Evolutionary conservation across 73 alveolate species (phyloP), one percentile per base, ranked within the genome.

Genomic region (Breviolum minutum): DNA sequence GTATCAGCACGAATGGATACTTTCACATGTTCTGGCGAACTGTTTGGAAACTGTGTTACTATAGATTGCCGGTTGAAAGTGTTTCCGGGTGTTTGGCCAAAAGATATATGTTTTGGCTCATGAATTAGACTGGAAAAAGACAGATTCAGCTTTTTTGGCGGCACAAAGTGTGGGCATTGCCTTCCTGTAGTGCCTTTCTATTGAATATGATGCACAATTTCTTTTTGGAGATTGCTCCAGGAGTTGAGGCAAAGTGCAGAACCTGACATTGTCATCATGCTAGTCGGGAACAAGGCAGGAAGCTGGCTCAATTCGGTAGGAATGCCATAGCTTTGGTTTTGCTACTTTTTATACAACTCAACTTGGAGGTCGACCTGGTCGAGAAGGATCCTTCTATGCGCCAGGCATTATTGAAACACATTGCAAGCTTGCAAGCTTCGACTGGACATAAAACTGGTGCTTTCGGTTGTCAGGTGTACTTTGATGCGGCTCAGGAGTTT

Each of bases 171-270:
- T 40, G n/a, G n/a, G n/a, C n/a, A n/a, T n/a, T n/a, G 54, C 54
- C 54, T 40, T 40, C 54, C 54, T 40, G 5, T 40, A 40, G 54
- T 0, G 54, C 54, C 3, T 40, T 3, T 40, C 54, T 40, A 40
- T 40, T 40, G 54, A 40, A 40, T 40, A 40, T 40, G 54, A 40
- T 3, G 54, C 54, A 3, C 88, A 9, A 27, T 63, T 32, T 80
- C 86, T 73, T 26, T 24, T n/a, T 77, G 86, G 13, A 62, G 12
- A 77, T 62, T 29, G 24, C 14, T 77, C 32, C 95, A 86, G 97
- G 99, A 99, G 95, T 95, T 99, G 91, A 99, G 99, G 96, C 99
- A 99, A 64, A 99, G 99, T 95, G 99, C 99, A 19, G 99, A 99
- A 97, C 99, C 99, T 81, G 99, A 99, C 89, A 99, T 99, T 66